These are phyloP conservation scores for Fusarium neocosmosporiellum DNA, from an alignment of 2,329 filamentous ascomycete species.

Conservation along the genomic window DNA sequence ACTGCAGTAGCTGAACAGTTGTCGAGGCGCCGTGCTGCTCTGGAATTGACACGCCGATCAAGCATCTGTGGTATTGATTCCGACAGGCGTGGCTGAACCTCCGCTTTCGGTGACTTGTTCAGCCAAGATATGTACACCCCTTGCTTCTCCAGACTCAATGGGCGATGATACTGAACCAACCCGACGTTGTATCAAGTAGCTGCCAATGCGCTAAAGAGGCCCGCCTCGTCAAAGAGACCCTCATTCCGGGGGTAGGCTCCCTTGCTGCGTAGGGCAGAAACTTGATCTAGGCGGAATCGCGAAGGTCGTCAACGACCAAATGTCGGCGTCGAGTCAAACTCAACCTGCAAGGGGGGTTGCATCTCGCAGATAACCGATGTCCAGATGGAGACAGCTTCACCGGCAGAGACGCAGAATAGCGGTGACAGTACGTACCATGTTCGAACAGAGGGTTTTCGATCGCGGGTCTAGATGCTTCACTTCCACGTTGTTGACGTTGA, in stretches of 20 bases:
- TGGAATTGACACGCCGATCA: background rate
- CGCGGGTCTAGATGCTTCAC: background rate
- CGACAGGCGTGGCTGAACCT: background rate
- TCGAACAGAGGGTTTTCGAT: background rate
- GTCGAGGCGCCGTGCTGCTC: background rate
- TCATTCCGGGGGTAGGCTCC: background rate
- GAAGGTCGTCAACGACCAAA: background rate
- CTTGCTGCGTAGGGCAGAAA: background rate
- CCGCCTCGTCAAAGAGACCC: background rate
- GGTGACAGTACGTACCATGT: slow-evolving; percentile 37
- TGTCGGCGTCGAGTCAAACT: background rate
- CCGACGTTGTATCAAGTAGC: background rate
- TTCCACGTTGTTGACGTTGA: background rate
- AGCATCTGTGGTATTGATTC: background rate
- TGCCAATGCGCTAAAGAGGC: background rate
- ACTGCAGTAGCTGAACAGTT: background rate
- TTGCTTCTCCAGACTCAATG: background rate
- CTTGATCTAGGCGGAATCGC: background rate
- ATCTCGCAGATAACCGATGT: background rate
- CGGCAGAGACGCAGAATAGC: slow-evolving; percentile 17
- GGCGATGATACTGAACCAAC: background rate
- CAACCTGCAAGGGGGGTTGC: background rate
- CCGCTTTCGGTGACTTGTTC: background rate
- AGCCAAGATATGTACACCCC: background rate
- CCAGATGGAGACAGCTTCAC: background rate